Evolutionary conservation across 345 rosid species (phyloP).

Genomic region (Chamaenerion angustifolium): DNA sequence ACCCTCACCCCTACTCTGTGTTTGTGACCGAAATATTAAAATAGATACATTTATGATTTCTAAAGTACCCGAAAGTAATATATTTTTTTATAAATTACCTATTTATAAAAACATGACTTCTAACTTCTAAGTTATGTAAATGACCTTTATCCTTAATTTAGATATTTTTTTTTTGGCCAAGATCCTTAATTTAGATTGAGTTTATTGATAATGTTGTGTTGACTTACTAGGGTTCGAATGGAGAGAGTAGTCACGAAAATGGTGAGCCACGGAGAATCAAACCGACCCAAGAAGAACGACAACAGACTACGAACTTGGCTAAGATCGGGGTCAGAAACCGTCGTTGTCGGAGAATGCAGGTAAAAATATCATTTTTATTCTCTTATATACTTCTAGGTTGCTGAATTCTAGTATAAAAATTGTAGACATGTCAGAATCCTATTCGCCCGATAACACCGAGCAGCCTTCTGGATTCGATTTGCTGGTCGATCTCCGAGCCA

Average conservation of each 20-base stretch:
- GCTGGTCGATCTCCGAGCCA: constrained; percentile 91
- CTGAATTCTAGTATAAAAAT: constrained; percentile 12
- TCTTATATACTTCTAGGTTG: background rate
- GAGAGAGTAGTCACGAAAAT: constrained; percentile 15
- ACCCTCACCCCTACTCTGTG: no score
- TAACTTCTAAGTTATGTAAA: no score
- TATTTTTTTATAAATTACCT: no score
- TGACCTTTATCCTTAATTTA: no score
- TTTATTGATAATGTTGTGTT: background rate
- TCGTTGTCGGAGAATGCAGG: constrained; percentile 73
- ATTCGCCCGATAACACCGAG: constrained; percentile 66
- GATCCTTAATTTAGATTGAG: no score
- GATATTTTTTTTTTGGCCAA: no score
- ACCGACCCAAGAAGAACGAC: constrained; percentile 31
- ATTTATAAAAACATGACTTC: no score
- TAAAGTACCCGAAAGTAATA: no score
- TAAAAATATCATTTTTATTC: constrained; percentile 4
- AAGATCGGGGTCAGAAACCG: constrained; percentile 68
- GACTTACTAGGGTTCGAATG: constrained; percentile 24
- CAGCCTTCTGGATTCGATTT: constrained; percentile 73
- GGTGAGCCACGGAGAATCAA: constrained; percentile 17
- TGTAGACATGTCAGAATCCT: constrained; percentile 80
- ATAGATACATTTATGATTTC: no score
- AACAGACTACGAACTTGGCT: constrained; percentile 41
- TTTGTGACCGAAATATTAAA: no score